These are phyloP conservation scores for Alternaria triticina DNA, from an alignment of 2,329 filamentous ascomycete genomes.

Conservation along the genomic window DNA sequence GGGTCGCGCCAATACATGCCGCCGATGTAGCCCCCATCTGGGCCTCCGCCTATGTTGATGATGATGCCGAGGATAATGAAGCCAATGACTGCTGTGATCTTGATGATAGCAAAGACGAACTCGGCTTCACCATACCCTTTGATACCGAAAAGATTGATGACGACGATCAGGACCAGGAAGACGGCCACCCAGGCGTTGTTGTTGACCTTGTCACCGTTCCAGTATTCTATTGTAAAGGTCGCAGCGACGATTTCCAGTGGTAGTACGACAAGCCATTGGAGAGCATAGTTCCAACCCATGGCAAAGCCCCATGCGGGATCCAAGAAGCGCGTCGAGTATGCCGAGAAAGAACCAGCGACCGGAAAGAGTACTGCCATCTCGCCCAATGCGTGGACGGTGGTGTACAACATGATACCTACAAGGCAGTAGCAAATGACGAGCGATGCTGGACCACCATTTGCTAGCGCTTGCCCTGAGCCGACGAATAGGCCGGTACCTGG, in stretches of 20 bases:
- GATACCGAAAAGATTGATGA: conserved; percentile 72
- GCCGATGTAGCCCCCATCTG: conserved; percentile 74
- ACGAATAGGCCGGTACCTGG: conserved; percentile 75
- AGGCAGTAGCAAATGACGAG: conserved; percentile 56
- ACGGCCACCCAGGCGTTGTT: conserved; percentile 75
- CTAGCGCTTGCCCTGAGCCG: conserved; percentile 63
- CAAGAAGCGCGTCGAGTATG: conserved; percentile 89
- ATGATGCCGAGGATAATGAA: conserved; percentile 90
- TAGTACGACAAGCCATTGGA: conserved; percentile 85
- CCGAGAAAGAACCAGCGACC: conserved; percentile 88
- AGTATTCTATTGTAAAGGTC: conserved; percentile 82
- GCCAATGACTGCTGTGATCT: conserved; percentile 83
- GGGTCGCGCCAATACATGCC: conserved; percentile 77
- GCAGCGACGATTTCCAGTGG: conserved; percentile 88
- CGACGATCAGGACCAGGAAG: conserved; percentile 76
- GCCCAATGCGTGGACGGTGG: conserved; percentile 87
- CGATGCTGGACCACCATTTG: conserved; percentile 47
- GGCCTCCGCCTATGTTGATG: conserved; percentile 76
- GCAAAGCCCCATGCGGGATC: conserved; percentile 95
- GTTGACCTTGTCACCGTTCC: conserved; percentile 63
- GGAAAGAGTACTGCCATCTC: conserved; percentile 92
- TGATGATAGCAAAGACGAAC: conserved; percentile 85
- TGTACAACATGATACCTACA: conserved; percentile 87
- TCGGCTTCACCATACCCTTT: conserved; percentile 90
- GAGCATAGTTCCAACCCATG: conserved; percentile 93